phyloP scores from a whole-genome alignment of 805 yeast genomes.

The Candida nanaspora region DNA sequence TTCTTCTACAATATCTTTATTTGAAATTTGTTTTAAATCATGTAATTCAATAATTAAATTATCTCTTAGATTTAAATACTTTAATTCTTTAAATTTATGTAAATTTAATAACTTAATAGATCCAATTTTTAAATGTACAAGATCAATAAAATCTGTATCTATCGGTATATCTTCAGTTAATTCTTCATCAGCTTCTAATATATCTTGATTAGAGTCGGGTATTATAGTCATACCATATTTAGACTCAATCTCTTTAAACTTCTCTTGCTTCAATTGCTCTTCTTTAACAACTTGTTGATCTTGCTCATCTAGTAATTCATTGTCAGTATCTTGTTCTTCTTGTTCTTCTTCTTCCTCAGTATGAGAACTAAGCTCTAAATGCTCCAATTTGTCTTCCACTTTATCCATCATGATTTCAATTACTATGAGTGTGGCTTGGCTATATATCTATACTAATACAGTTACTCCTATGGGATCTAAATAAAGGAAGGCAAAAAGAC shows the following conservation, averaged over 20 bases:
- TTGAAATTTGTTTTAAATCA: constrained; percentile 52
- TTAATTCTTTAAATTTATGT: constrained; percentile 47
- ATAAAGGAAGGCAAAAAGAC: no score
- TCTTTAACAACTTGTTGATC: constrained; percentile 2
- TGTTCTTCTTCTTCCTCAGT: constrained; percentile 8
- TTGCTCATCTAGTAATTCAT: constrained; percentile 7
- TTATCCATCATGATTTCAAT: not conserved
- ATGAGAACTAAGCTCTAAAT: not conserved
- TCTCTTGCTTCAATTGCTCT: constrained; percentile 4
- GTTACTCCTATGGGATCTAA: no score
- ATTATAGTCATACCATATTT: constrained; percentile 24
- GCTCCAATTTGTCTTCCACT: not conserved
- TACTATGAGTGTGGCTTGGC: no score
- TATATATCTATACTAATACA: no score
- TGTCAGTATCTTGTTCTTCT: constrained; percentile 2
- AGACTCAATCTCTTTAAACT: constrained; percentile 13
- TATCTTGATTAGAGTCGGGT: constrained; percentile 40
- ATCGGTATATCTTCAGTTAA: constrained; percentile 47
- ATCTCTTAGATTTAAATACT: constrained; percentile 68
- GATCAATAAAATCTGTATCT: constrained; percentile 55
- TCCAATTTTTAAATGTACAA: constrained; percentile 62
- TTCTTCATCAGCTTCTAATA: constrained; percentile 63
- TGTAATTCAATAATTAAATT: constrained; percentile 71
- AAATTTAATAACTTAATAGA: constrained; percentile 57
- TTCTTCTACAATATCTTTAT: constrained; percentile 54